Evolutionary conservation across 2,329 filamentous ascomycete genomes (phyloP), one percentile per base, ranked within the genome.

Genomic region (Scedosporium dehoogii): DNA sequence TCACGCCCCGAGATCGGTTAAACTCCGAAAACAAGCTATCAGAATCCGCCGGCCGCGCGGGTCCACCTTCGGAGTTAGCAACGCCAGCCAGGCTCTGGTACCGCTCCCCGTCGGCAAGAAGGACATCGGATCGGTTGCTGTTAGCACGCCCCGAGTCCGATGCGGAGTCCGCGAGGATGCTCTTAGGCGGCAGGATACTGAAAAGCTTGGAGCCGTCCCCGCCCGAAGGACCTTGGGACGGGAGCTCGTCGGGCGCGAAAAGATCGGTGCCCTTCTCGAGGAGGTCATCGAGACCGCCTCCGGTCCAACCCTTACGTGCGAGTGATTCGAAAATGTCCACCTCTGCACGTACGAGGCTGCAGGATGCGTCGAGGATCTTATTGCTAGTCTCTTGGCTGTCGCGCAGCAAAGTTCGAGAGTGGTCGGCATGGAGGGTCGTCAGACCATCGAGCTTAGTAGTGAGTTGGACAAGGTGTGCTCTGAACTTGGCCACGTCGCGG

Each of bases 321-420:
- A 89, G 73, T 25, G 81, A 78, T 74, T 89, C 86, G 63, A 87
- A 88, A 29, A 89, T 88, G 72, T 89, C 86, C 21, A 89, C 83
- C 73, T 89, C 86, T 62, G 86, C 86, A 18, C 86, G 77, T 12
- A 88, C 85, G 10, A 89, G 78, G 65, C 82, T 85, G 68, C 85
- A 87, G 68, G 83, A 82, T 18, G 85, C 84, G 63, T 88, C 85
- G 18, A 87, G 79, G 67, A 88, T 86, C 66, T 78, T 78, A 27
- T 73, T 76, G 67, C 84, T 86, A 66, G 85, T 85, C 67, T 87
- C 85, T 71, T 88, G 85, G 69, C 83, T 84, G 69, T 88, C 85
- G 63, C 83, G 75, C 61, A 88, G 72, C 66, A 88, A 68, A 0
- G 80, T 80, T 33, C 81, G 75, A n/a, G 84, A 81, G 69, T 88